Evolutionary conservation across 2,329 filamentous ascomycete species (phyloP), one percentile per base, ranked within the genome.

Genomic region (Sporothrix brasiliensis): DNA sequence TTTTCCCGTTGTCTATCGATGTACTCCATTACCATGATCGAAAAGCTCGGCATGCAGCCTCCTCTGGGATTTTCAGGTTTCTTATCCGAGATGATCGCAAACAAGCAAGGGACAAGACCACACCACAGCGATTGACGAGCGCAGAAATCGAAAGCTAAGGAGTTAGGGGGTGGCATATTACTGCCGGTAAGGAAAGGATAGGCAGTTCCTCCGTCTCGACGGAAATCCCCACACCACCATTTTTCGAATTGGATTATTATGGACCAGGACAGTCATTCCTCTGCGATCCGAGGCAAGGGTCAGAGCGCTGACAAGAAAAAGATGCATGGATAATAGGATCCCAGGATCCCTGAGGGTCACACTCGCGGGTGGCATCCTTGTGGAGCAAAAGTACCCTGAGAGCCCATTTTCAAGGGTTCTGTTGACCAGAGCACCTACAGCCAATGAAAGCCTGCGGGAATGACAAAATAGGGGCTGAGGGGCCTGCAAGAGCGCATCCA

Each of bases 401-500:
- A 10, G 61, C 61, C 58, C 11, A 27, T 63, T 24, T 63, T 11
- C 41, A 47, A 47, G 44, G 60, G 60, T 47, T 49, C 49, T 6
- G 19, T 53, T 52, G 27, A 67, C 47, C 63, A 56, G 13, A 47
- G 6, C 34, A 19, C 24, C n/a, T 9, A 13, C 21, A 68, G 21
- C 66, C 66, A 67, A 58, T 68, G 21, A 24, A 47, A n/a, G 66
- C 52, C 39, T n/a, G 16, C 21, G 50, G 49, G 39, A 68, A 68
- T 58, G 34, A n/a, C 52, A 56, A 68, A 47, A 68, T 47, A 56
- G n/a, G 50, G 50, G 66, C 50, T 53, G 34, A 67, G 27, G 50
- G 65, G 27, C 34, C 21, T 19, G 50, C 30, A 44, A 34, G 50
- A 52, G 16, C 63, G 27, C 60, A 30, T 30, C 44, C 19, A 7